Base-by-base conservation (phyloP, 305 asterid genomes). In the Vinca major region DNA sequence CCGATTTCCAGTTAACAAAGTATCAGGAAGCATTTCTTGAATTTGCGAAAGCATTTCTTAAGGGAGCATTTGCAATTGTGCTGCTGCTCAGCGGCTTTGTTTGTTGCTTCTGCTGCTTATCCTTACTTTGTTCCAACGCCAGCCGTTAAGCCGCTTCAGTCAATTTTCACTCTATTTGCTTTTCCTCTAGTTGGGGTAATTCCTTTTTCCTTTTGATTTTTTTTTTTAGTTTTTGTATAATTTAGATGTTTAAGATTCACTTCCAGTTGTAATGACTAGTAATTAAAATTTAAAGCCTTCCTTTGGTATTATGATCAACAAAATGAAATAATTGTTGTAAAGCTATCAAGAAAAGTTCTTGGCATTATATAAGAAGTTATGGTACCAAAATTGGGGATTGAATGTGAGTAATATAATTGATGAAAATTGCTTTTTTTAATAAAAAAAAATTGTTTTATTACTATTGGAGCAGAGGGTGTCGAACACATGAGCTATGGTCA, bases 181-280 rank as follows among this genome's bases (percentile, higher is more conserved):
- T 94, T 89, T 60, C 97, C 97, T 75, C 88, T 94, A 17, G 96
- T 94, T 54, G 96, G 92, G 93, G 97, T 94, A 86, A 71, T 53
- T 49, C 9, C 7, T 11, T 69, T 69, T 70, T 71, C 44, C 26
- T 17, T 7, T 65, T 66, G 3, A 51, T 52, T 65, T 41, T 66
- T 40, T 16, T 64, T 40, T 16, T 64, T 47, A 36, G 2, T 17
- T 43, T 16, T 54, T 13, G 26, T 36, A 1, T 50, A 66, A 36
- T 54, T 33, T 9, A 66, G 37, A 7, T 66, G 26, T 61, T 39
- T 61, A 37, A 39, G 14, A 36, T 10, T 61, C 26, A 5, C 20
- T 61, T 4, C 6, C 5, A 37, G 64, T 36, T 36, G 12, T 48
- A 61, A 14, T 39, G 7, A 39, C 65, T 16, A 7, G 26, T 16